Evolutionary conservation across 148 eudicot species (phyloP), one percentile per base, ranked within the genome.

Genomic region (Vaccinium darrowii): DNA sequence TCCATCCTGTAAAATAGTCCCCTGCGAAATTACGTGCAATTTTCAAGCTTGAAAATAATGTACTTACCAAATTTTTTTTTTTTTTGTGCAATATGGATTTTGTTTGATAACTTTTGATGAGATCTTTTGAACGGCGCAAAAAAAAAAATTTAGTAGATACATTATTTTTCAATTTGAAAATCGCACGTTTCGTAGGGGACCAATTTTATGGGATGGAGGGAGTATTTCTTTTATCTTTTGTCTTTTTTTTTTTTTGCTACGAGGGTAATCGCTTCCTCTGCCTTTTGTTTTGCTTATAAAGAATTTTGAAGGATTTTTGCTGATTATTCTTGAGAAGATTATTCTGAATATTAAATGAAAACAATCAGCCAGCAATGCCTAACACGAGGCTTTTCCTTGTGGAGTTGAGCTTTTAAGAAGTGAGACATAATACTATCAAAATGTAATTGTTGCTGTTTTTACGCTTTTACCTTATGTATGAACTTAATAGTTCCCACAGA

Each of bases 401-500:
- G 33, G 49, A 47, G 21, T 77, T 30, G 74, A 69, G 18, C 43
- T 69, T 27, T 69, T 39, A 76, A 1, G 54, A 16, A 39, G 49
- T 72, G 76, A 72, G 15, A 10, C 56, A n/a, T 43, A 39, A 2
- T 57, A 33, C 51, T 58, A 43, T 80, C 39, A 15, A 43, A 25
- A 3, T 58, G 23, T 60, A 58, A 43, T 23, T 23, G 19, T n/a
- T 62, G n/a, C 43, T 21, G 73, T 62, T 33, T 39, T n/a, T 62
- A 52, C 25, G n/a, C 72, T 60, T 33, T 83, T 57, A 3, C 63
- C 84, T 65, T 52, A 67, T 78, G 91, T 89, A 86, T 89, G 63
- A 54, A 15, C 98, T 94, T 92, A 88, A 92, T 86, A 39, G 73
- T 77, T 86, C 96, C 49, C 86, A 97, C 99, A 88, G 86, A 92